Evolutionary conservation across 2,329 filamentous ascomycete genomes (phyloP), one percentile per base, ranked within the genome.

Genomic region (Lachnellula cervina): DNA sequence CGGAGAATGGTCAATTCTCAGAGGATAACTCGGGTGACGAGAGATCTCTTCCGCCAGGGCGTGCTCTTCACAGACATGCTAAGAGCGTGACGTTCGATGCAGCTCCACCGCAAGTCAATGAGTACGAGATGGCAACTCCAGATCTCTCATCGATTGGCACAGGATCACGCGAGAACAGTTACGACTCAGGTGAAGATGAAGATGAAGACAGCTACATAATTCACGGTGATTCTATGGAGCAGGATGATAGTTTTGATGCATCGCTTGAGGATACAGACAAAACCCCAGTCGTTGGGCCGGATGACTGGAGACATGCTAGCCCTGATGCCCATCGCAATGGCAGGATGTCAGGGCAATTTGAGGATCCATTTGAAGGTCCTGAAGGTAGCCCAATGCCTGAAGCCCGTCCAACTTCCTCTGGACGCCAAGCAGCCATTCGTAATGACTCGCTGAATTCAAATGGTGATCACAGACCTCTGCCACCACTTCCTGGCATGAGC

Each of bases 61-160:
- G 83, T 62, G 80, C 79, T 13, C 78, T 91, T 43, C 88, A 90
- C 69, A 88, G 91, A 52, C 89, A 96, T 73, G 86, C 90, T 48
- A 99, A 99, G 78, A 97, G 92, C 67, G 94, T 99, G 56, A 99
- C 93, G 0, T 99, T 99, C 70, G 91, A 97, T 73, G 88, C 87
- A 38, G 91, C 90, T 2, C 93, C 93, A 21, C 94, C 94, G 23
- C 89, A 96, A 69, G 82, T 99, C 67, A 96, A 97, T 69, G 94
- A 99, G 74, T 99, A 97, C 71, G 94, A 97, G 73, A 92, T 97
- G 88, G 89, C 90, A 35, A 99, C 94, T 2, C 94, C 94, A 11
- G 94, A 97, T 68, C 83, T 95, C n/a, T 97, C 93, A 1, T 96
- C 92, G 0, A 80, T 95, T 23, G 90, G 89, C 25, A 93, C 89